These are phyloP conservation scores for Dentipellis sp. DNA, from an alignment of 768 basidiomycete genomes.

Conservation along the genomic window DNA sequence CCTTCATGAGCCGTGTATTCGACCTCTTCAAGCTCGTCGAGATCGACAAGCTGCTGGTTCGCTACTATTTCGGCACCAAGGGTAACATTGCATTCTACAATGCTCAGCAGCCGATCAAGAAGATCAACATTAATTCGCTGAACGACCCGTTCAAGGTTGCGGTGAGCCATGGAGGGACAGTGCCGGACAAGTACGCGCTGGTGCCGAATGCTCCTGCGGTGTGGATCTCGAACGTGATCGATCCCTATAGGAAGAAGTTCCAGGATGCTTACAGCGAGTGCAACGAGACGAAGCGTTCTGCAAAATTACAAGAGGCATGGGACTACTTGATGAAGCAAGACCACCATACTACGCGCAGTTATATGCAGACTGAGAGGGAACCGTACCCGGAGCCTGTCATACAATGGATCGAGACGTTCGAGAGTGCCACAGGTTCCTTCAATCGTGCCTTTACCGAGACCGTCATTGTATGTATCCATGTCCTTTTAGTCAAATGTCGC, in stretches of 20 bases:
- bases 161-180: neutral
- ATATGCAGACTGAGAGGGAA: conserved; percentile 1
- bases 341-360: conserved; percentile 7
- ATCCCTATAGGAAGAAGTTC: neutral
- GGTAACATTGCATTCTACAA: neutral
- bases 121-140: neutral
- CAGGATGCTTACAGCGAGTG: neutral
- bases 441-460: neutral
- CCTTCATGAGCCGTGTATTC: conserved; percentile 21
- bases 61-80: neutral
- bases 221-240: neutral
- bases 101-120: neutral
- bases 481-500: neutral
- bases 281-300: too few relatives aligned
- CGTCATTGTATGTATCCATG: neutral
- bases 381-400: conserved; percentile 7
- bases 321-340: neutral
- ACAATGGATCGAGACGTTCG: conserved; percentile 12
- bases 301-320: neutral
- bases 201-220: too few relatives aligned
- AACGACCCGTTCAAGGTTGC: neutral
- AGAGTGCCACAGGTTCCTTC: conserved; percentile 5
- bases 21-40: conserved; percentile 19
- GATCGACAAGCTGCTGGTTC: neutral
- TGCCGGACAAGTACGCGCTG: neutral